phyloP scores from a whole-genome alignment of 1,284 basidiomycete species.

The Ceratobasidium sp. region DNA sequence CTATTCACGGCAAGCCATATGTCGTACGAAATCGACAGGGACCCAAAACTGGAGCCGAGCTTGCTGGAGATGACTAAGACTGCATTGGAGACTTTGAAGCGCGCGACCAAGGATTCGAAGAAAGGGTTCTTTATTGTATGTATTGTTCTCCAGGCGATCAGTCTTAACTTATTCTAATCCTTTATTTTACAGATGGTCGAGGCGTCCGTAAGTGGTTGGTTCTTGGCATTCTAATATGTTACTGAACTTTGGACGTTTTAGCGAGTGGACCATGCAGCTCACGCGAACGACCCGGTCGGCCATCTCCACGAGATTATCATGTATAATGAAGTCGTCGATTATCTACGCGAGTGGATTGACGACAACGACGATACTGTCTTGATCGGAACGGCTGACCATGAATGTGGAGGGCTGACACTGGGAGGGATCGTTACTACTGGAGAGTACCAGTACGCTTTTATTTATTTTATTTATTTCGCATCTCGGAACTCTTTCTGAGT shows the following conservation, averaged over 20 bases:
- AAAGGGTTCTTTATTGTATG: slow-evolving; percentile 53
- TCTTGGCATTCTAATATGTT: slow-evolving; percentile 9
- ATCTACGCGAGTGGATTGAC: slow-evolving; percentile 49
- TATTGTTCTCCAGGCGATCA: neutral
- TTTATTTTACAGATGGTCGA: neutral
- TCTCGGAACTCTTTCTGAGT: too few species aligned
- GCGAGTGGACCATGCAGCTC: slow-evolving; percentile 49
- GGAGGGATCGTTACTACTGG: slow-evolving; percentile 43
- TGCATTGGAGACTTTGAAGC: slow-evolving; percentile 50
- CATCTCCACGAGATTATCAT: slow-evolving; percentile 50
- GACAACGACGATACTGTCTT: slow-evolving; percentile 48
- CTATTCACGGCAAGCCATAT: slow-evolving; percentile 49
- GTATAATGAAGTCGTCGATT: slow-evolving; percentile 48
- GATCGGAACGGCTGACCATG: slow-evolving; percentile 50
- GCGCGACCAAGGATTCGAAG: slow-evolving; percentile 40
- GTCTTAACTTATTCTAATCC: neutral
- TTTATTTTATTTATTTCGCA: too few species aligned
- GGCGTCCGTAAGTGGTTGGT: slow-evolving; percentile 11
- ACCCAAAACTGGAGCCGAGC: slow-evolving; percentile 49
- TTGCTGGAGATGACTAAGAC: slow-evolving; percentile 52
- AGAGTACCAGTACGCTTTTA: slow-evolving; percentile 23
- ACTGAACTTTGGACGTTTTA: neutral
- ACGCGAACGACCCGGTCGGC: slow-evolving; percentile 52
- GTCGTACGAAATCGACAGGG: slow-evolving; percentile 53
- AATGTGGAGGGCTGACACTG: slow-evolving; percentile 52